Conservation (phyloP, 2,329 filamentous ascomycete genomes). For the Parastagonospora nodorum region DNA sequence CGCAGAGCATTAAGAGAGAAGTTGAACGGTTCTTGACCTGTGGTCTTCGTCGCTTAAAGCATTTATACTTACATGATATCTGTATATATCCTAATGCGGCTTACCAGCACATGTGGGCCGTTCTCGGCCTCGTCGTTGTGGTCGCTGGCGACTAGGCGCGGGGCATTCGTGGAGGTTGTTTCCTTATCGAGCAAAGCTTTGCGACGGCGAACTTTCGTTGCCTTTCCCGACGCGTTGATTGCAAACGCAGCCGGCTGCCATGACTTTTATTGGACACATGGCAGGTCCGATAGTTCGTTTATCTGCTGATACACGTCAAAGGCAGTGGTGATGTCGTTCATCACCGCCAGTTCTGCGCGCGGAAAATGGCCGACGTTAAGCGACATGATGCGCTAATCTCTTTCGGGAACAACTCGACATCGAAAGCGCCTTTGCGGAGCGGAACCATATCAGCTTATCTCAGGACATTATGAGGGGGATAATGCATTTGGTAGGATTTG, state of each 20-base stretch:
- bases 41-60: slow-evolving; percentile 4
- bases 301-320: slow-evolving; percentile 23
- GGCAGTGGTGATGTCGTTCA: background rate
- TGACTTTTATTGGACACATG: slow-evolving; percentile 29
- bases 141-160: slow-evolving; percentile 25
- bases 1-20: slow-evolving; percentile 15
- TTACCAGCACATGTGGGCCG: slow-evolving; percentile 18
- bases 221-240: slow-evolving; percentile 24
- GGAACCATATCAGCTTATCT: too few relatives aligned
- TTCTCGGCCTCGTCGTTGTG: slow-evolving; percentile 25
- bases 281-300: slow-evolving; percentile 4
- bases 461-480: too few relatives aligned
- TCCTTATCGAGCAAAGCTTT: slow-evolving; percentile 35
- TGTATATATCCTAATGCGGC: slow-evolving; percentile 9
- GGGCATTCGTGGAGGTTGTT: slow-evolving; percentile 34
- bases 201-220: slow-evolving; percentile 20
- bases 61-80: slow-evolving; percentile 23
- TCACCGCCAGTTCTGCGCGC: slow-evolving; percentile 5
- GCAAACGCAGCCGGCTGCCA: slow-evolving; percentile 25
- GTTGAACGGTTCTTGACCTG: slow-evolving; percentile 14
- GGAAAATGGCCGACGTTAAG: slow-evolving; percentile 5
- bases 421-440: too few relatives aligned
- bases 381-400: background rate
- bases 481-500: too few relatives aligned
- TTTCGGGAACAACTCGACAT: too few relatives aligned